phyloP scores from a whole-genome alignment of 495 filamentous ascomycete genomes.

The Xylaria sp. region DNA sequence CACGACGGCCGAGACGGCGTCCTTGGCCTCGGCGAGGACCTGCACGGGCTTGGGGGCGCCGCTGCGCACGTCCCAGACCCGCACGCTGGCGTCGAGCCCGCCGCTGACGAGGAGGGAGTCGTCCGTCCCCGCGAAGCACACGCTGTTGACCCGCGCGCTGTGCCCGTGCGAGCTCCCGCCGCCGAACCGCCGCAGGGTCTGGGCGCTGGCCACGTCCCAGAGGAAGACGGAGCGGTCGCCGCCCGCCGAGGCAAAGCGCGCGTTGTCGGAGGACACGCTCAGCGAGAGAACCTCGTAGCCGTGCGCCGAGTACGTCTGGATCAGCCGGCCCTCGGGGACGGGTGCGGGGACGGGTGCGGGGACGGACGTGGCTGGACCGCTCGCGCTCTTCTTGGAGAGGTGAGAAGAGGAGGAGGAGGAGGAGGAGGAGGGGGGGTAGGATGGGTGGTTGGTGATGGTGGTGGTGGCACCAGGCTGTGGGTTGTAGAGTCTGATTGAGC shows the following conservation, averaged over 20 bases:
- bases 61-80: constrained; percentile 81
- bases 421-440: too few species aligned
- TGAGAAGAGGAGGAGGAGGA: constrained; percentile 41
- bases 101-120: constrained; percentile 76
- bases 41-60: constrained; percentile 74
- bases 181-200: constrained; percentile 75
- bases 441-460: constrained; percentile 29
- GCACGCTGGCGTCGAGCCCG: constrained; percentile 81
- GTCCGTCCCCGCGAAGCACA: constrained; percentile 75
- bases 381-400: constrained; percentile 38
- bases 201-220: constrained; percentile 87
- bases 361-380: constrained; percentile 8
- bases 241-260: constrained; percentile 79
- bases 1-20: constrained; percentile 71
- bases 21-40: constrained; percentile 76
- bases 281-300: constrained; percentile 89
- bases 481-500: constrained; percentile 82
- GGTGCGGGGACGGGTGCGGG: too few species aligned
- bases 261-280: constrained; percentile 76
- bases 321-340: constrained; percentile 58
- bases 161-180: constrained; percentile 64
- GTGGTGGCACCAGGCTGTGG: constrained; percentile 54
- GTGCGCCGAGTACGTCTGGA: constrained; percentile 89
- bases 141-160: constrained; percentile 73
- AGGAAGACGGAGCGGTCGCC: constrained; percentile 90